Conservation (phyloP, 805 yeast species). For the Ogataea populi-albae region DNA sequence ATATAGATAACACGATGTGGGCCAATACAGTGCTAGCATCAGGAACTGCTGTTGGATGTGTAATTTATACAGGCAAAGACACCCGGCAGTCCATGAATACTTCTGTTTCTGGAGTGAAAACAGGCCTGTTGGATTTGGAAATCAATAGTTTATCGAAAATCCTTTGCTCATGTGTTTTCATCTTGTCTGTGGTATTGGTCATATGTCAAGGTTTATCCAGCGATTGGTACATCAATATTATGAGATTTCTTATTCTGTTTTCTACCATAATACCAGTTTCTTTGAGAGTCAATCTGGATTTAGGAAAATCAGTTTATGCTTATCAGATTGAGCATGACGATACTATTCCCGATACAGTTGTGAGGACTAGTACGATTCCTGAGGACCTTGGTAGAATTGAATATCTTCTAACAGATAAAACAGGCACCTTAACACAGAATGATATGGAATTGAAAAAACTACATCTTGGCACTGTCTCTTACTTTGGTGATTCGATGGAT, state of each 20-base stretch:
- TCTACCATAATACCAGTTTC: conserved; percentile 97
- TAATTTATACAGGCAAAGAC: conserved; percentile 86
- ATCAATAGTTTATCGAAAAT: conserved; percentile 86
- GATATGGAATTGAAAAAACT: conserved; percentile 95
- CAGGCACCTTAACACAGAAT: conserved; percentile 96
- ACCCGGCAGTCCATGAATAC: conserved; percentile 96
- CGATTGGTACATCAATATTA: conserved; percentile 86
- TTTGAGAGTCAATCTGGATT: conserved; percentile 86
- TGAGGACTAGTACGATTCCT: conserved; percentile 95
- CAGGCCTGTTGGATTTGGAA: conserved; percentile 86
- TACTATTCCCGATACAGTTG: conserved; percentile 81
- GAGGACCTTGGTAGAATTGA: conserved; percentile 97
- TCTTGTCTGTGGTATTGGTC: conserved; percentile 73
- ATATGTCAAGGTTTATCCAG: conserved; percentile 68
- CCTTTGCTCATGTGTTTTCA: conserved; percentile 80
- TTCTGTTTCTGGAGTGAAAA: conserved; percentile 79
- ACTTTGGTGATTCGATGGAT: conserved; percentile 89
- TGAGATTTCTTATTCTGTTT: conserved; percentile 87
- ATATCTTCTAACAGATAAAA: conserved; percentile 87
- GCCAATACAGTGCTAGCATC: conserved; percentile 97
- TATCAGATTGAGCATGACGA: conserved; percentile 88
- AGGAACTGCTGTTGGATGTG: conserved; percentile 85
- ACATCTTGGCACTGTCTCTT: conserved; percentile 90
- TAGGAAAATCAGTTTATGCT: conserved; percentile 95
- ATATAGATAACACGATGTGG: conserved; percentile 94